These are phyloP conservation scores for Rugonectria rugulosa DNA, from an alignment of 2,329 filamentous ascomycete species.

Conservation along the genomic window DNA sequence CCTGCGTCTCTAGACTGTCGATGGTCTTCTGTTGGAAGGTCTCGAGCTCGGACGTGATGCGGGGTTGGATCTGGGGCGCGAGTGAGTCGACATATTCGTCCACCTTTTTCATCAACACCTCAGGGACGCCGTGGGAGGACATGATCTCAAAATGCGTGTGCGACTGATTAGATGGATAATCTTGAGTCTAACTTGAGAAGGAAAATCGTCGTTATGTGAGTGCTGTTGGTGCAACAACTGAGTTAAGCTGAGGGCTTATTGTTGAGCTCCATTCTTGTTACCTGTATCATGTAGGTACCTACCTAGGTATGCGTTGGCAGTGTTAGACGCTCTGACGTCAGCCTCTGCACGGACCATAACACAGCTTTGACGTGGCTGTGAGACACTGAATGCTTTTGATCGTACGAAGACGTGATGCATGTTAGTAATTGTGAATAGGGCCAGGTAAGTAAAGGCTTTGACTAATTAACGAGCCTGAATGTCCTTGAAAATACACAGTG, in stretches of 20 bases:
- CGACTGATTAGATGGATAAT: not conserved
- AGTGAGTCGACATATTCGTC: conserved; percentile 57
- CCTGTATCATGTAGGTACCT: no score
- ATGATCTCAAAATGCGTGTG: conserved; percentile 29
- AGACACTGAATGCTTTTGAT: no score
- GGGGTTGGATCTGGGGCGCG: conserved; percentile 54
- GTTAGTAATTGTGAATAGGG: no score
- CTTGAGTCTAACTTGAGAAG: not conserved
- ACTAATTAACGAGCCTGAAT: no score
- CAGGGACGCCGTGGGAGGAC: conserved; percentile 50
- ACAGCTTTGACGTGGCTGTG: no score
- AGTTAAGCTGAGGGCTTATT: no score
- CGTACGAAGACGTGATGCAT: no score
- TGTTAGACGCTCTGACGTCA: conserved; percentile 20
- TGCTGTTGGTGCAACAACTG: no score
- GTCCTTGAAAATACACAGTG: no score
- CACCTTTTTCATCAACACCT: conserved; percentile 53
- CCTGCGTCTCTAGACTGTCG: conserved; percentile 53
- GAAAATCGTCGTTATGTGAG: no score
- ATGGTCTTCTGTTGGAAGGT: conserved; percentile 54
- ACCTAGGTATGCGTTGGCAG: conserved; percentile 10
- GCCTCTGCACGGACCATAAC: conserved; percentile 22
- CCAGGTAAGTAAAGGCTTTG: no score
- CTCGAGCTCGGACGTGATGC: conserved; percentile 54
- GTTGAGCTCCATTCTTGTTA: no score